Evolutionary conservation across 257 asterid species (phyloP), one percentile per base, ranked within the genome.

Genomic region (Rubia yunnanensis): DNA sequence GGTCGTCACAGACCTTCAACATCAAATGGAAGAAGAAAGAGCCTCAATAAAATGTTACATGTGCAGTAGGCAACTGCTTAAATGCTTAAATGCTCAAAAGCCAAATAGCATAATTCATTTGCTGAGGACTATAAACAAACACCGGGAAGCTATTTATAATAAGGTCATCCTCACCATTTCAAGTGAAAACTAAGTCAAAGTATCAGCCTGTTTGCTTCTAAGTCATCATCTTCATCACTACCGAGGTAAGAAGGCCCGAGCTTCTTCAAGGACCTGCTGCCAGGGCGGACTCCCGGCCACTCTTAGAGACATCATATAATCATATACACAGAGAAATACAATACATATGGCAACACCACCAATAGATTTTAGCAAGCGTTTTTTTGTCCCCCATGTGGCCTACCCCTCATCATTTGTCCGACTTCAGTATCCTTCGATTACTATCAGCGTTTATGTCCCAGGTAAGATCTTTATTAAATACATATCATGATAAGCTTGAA

Each of bases 1-100:
- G 98, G 69, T 94, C 99, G 75, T 94, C 99, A 66, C 99, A 94
- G 41, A 94, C 99, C 99, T 90, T 74, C 50, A 64, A 63, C 17
- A 67, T 65, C n/a, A 3, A 71, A 74, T 22, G 64, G 24, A 59
- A 59, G 23, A 68, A 66, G 35, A 20, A 68, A 17, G 68, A 69
- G 32, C 22, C 27, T 52, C 63, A 72, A 54, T 13, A 58, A 74
- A 67, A 64, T 65, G 28, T 56, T 36, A 44, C 46, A 36, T 50
- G 41, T 52, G 44, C 32, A 73, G 28, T 13, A 28, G 67, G 61
- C 20, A 50, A 68, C 4, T 5, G 7, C 23, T 67, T 28, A 68
- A n/a, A n/a, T n/a, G n/a, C n/a, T n/a, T n/a, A n/a, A 22, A 54
- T 2, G 23, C 26, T 63, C 34, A 31, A 66, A 52, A 32, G 24